Base-by-base conservation (phyloP, 805 yeast genomes). In the Lipomyces sp. region DNA sequence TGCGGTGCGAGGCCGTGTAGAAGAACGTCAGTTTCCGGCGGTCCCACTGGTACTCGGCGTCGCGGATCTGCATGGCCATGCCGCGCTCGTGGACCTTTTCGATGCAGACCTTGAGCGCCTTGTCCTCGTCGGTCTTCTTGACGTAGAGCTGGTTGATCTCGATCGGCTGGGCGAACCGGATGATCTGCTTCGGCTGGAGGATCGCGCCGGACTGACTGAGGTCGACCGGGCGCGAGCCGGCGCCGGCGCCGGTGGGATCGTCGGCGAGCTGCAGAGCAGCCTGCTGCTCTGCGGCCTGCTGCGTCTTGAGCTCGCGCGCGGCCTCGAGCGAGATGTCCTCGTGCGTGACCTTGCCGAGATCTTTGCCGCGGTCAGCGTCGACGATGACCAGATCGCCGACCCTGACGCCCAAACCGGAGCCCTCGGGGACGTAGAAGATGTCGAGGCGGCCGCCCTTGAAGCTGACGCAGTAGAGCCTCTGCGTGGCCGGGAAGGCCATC, bases 31-130 rank as follows among this genome's bases (percentile, higher is more conserved):
- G 77, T 69, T 86, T 86, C 51, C 86, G 76, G 48, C 90, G 75
- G 65, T 86, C 95, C 57, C 86, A 86, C 68, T 86, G 95, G 68
- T 84, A 86, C 68, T 86, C 95, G 1, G 89, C 85, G 62, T 85
- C 93, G 36, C 82, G 74, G 45, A 86, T 76, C 49, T 68, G 72
- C 90, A 86, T 79, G 39, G 69, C 69, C 45, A 79, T 68, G 8
- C 71, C 70, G 14, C 72, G 66, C 45, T 74, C 76, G 53, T 72
- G 73, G 24, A 77, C 77, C 53, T 77, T 73, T 35, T 81, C 77
- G 61, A 81, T 78, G 66, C 91, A 83, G 40, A 82, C 74, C 36
- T 76, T 70, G 51, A 80, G 74, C 2, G 93, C 84, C 63, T 79
- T 79, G 45, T 79, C 81, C 68, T 86, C 95, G 64, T 85, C 93